Evolutionary conservation across 2,329 filamentous ascomycete genomes (phyloP).

Genomic region (Alternaria postmessia): DNA sequence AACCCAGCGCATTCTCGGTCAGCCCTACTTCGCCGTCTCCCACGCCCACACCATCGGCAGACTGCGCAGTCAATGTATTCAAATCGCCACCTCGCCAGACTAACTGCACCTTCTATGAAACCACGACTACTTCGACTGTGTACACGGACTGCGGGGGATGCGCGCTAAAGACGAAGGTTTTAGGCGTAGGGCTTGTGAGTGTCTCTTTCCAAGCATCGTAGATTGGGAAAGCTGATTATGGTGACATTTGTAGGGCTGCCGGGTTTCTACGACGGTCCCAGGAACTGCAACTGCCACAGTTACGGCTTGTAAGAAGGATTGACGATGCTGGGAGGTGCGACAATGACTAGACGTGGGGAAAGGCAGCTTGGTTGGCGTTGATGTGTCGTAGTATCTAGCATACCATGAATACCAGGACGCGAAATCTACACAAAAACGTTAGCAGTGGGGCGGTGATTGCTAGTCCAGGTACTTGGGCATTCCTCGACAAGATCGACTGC

Average conservation of each 20-base stretch:
- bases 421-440: background rate
- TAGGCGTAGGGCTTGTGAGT: constrained; percentile 39
- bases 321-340: background rate
- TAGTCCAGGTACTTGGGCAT: background rate
- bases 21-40: background rate
- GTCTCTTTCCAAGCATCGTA: background rate
- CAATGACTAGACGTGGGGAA: background rate
- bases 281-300: constrained; percentile 10
- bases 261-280: constrained; percentile 19
- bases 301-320: constrained; percentile 16
- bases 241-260: constrained; percentile 31
- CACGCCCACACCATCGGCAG: constrained; percentile 6
- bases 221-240: background rate
- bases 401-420: background rate
- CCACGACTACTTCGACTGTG: constrained; percentile 33
- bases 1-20: background rate
- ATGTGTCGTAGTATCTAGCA: background rate
- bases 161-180: constrained; percentile 20
- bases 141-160: constrained; percentile 43
- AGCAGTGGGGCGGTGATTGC: background rate
- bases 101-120: constrained; percentile 35
- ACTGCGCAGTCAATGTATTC: constrained; percentile 28
- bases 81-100: constrained; percentile 25
- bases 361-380: background rate
- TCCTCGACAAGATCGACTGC: background rate